Conservation (phyloP, 768 basidiomycete genomes). For the Serendipita sp. region DNA sequence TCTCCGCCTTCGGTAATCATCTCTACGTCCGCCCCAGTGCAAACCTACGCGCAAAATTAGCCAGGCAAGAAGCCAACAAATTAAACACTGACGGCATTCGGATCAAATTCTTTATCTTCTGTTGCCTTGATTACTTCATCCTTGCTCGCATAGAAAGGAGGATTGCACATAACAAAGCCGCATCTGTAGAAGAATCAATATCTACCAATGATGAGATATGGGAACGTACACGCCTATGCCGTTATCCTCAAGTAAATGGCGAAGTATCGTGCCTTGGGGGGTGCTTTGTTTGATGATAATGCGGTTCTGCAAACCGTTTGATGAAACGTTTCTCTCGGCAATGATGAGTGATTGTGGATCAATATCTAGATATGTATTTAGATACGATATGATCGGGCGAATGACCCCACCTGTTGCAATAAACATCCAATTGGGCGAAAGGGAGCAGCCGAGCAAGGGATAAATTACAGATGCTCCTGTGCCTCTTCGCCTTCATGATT, state of each 20-base stretch:
- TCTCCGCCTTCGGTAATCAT: slow-evolving; percentile 88
- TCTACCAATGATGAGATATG: background rate
- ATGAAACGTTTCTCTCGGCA: slow-evolving; percentile 40
- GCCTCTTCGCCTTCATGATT: slow-evolving; percentile 33
- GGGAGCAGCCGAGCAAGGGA: slow-evolving; percentile 51
- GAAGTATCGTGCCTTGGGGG: slow-evolving; percentile 30
- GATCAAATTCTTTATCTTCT: slow-evolving; percentile 43
- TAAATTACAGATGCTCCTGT: slow-evolving; percentile 88
- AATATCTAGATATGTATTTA: slow-evolving; percentile 36
- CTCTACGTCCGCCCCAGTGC: slow-evolving; percentile 74
- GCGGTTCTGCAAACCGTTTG: slow-evolving; percentile 37
- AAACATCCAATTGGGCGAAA: slow-evolving; percentile 40
- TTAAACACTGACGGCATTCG: slow-evolving; percentile 45
- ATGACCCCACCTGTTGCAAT: slow-evolving; percentile 44
- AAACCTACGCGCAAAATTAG: slow-evolving; percentile 34
- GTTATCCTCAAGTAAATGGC: slow-evolving; percentile 20
- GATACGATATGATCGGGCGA: background rate
- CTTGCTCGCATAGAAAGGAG: slow-evolving; percentile 74
- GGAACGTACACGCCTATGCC: background rate
- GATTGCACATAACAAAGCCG: slow-evolving; percentile 89
- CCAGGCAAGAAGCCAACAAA: background rate
- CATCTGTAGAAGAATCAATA: slow-evolving; percentile 23
- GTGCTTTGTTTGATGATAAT: slow-evolving; percentile 29
- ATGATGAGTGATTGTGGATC: slow-evolving; percentile 42
- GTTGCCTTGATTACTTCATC: slow-evolving; percentile 50